A percentile compares a stretch with the other conserved stretches of the same genome.
phyloP scores from a whole-genome alignment of 352 stramenopile genomes.

The Pythium myriotylum region DNA sequence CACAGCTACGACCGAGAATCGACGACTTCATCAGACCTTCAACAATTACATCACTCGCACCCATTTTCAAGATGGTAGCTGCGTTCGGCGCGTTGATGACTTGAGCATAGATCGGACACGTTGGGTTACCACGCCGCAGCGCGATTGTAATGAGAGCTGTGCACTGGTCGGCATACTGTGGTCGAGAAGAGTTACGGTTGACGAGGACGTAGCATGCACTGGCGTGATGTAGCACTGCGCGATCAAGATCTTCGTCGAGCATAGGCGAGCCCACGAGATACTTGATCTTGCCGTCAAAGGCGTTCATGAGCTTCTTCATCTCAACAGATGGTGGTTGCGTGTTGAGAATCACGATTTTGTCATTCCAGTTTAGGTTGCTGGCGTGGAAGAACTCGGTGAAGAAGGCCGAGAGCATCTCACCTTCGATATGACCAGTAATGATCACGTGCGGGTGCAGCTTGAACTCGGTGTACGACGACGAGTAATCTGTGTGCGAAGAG shows the following conservation, averaged over 20 bases:
- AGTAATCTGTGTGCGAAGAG: constrained; percentile 80
- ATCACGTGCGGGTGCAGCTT: constrained; percentile 81
- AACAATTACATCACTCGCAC: constrained; percentile 70
- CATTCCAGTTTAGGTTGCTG: constrained; percentile 84
- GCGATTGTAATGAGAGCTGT: constrained; percentile 78
- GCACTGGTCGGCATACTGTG: constrained; percentile 71
- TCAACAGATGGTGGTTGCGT: constrained; percentile 55
- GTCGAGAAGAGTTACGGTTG: constrained; percentile 49
- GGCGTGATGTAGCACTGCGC: constrained; percentile 52
- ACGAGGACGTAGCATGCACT: constrained; percentile 75
- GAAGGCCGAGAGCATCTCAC: constrained; percentile 64
- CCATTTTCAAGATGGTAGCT: constrained; percentile 71
- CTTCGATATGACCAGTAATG: constrained; percentile 72
- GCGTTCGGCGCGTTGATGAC: constrained; percentile 73
- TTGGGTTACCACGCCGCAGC: constrained; percentile 63
- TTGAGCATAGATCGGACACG: constrained; percentile 77
- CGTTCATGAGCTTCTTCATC: constrained; percentile 79
- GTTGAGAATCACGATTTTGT: constrained; percentile 80
- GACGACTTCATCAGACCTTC: constrained; percentile 75
- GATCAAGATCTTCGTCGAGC: constrained; percentile 73
- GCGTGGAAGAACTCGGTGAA: constrained; percentile 87
- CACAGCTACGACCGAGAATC: constrained; percentile 66
- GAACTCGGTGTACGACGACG: constrained; percentile 67
- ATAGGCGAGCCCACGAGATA: constrained; percentile 85
- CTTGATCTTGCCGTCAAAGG: constrained; percentile 74